Conservation (phyloP, 2,329 filamentous ascomycete species). For the Penicillium oxalicum region DNA sequence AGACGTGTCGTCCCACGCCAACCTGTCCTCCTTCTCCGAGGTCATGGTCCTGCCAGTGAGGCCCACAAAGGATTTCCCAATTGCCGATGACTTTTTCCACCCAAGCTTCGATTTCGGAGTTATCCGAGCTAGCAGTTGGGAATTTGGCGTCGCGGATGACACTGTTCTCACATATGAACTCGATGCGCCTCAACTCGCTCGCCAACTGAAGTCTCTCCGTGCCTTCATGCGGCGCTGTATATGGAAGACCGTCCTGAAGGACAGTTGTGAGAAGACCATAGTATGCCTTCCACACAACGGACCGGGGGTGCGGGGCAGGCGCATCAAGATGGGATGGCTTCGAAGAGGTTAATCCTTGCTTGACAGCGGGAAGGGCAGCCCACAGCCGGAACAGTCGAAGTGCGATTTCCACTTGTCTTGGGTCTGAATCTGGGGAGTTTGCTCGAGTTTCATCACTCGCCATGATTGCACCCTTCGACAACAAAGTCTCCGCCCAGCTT, state of each 20-base stretch:
- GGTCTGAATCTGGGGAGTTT: slow-evolving; percentile 16
- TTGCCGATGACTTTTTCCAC: slow-evolving; percentile 73
- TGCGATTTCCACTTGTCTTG: slow-evolving; percentile 32
- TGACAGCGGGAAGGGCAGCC: slow-evolving; percentile 36
- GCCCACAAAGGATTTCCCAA: slow-evolving; percentile 75
- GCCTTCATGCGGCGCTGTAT: slow-evolving; percentile 25
- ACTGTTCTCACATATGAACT: slow-evolving; percentile 71
- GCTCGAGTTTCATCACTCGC: slow-evolving; percentile 48
- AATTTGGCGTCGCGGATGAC: slow-evolving; percentile 75
- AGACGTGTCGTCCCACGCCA: slow-evolving; percentile 65
- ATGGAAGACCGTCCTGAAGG: slow-evolving; percentile 51
- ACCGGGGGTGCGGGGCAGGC: slow-evolving; percentile 21
- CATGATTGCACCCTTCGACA: slow-evolving; percentile 69
- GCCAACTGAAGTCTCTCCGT: slow-evolving; percentile 59
- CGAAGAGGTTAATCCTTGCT: slow-evolving; percentile 20
- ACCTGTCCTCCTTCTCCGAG: slow-evolving; percentile 75
- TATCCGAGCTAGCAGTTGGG: slow-evolving; percentile 73
- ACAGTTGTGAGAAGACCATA: slow-evolving; percentile 74
- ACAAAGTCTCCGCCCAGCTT: slow-evolving; percentile 71
- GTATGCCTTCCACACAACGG: slow-evolving; percentile 75
- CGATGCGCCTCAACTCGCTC: slow-evolving; percentile 71
- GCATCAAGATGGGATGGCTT: slow-evolving; percentile 16
- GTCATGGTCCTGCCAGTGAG: slow-evolving; percentile 72
- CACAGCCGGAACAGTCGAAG: slow-evolving; percentile 46
- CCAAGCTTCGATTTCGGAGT: slow-evolving; percentile 75